Evolutionary conservation across 1,284 basidiomycete genomes (phyloP).

Genomic region (Coriolopsis trogii): DNA sequence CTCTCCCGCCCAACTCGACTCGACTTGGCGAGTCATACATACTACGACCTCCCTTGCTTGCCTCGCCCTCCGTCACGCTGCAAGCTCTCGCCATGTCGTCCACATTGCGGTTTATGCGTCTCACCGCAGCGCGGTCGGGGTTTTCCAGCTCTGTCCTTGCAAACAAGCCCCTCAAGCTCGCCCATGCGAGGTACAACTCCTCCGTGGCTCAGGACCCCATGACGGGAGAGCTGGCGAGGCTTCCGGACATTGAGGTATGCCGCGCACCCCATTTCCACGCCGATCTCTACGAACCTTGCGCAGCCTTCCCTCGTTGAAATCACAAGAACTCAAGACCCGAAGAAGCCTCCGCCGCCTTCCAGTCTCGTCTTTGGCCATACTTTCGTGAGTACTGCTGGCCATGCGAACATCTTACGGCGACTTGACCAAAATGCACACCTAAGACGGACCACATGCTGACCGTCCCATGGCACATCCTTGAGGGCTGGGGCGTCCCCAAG

Average conservation of each 20-base stretch:
- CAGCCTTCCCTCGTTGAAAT: conserved; percentile 56
- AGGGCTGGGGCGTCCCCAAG: conserved; percentile 84
- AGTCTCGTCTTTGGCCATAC: conserved; percentile 68
- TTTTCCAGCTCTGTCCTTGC: conserved; percentile 6
- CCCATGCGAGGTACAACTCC: conserved; percentile 24
- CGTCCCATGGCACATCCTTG: conserved; percentile 74
- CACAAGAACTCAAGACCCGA: conserved; percentile 50
- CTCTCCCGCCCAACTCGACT: neutral
- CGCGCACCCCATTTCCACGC: neutral
- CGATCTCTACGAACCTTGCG: neutral
- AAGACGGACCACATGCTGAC: conserved; percentile 94
- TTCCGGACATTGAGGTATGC: conserved; percentile 35
- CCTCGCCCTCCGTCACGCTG: neutral
- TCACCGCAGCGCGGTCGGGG: conserved; percentile 5
- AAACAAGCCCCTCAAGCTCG: conserved; percentile 12
- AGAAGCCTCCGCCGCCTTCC: conserved; percentile 53
- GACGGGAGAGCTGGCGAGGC: conserved; percentile 28
- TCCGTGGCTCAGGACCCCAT: conserved; percentile 26
- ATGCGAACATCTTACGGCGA: neutral
- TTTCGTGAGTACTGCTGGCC: conserved; percentile 52
- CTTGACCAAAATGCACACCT: neutral
- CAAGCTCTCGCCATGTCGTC: conserved; percentile 10
- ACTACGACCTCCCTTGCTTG: neutral
- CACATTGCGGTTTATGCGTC: conserved; percentile 11
- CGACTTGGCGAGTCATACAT: conserved; percentile 8